Percentiles rank a stretch among this genome's conserved stretches.
Conservation (phyloP, 768 basidiomycete species). For the Suillus bovinus region DNA sequence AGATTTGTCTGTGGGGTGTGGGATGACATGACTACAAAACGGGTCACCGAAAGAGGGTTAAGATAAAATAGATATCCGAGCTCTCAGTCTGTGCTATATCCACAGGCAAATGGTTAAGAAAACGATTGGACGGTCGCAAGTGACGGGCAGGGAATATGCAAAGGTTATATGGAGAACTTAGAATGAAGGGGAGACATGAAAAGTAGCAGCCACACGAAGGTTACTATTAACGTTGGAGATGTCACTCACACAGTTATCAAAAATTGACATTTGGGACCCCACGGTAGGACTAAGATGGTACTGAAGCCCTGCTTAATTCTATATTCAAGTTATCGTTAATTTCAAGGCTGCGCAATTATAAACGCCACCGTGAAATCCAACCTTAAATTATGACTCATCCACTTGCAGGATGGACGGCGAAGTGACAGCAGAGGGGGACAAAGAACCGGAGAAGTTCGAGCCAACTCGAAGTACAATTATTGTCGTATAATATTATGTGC, state of each 20-base stretch:
- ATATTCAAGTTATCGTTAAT: neutral
- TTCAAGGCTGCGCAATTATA: neutral
- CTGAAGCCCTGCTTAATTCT: neutral
- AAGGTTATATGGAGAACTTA: neutral
- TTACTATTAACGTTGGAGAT: neutral
- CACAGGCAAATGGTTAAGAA: neutral
- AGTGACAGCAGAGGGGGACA: neutral
- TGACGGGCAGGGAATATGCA: neutral
- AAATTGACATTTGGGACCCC: neutral
- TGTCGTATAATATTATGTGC: neutral
- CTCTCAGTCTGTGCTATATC: neutral
- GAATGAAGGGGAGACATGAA: neutral
- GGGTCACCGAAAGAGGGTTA: neutral
- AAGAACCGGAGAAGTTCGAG: neutral
- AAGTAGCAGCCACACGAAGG: neutral
- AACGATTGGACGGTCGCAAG: neutral
- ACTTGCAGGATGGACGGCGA: neutral
- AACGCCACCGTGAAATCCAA: neutral
- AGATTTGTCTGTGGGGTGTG: conserved; percentile 16
- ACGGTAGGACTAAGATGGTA: neutral
- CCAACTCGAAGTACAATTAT: neutral
- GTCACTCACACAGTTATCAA: conserved; percentile 3
- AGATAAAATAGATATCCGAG: neutral
- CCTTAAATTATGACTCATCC: neutral
- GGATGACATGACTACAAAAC: conserved; percentile 18